Evolutionary conservation across 495 filamentous ascomycete genomes (phyloP).

Genomic region (Jackrogersella minutella): DNA sequence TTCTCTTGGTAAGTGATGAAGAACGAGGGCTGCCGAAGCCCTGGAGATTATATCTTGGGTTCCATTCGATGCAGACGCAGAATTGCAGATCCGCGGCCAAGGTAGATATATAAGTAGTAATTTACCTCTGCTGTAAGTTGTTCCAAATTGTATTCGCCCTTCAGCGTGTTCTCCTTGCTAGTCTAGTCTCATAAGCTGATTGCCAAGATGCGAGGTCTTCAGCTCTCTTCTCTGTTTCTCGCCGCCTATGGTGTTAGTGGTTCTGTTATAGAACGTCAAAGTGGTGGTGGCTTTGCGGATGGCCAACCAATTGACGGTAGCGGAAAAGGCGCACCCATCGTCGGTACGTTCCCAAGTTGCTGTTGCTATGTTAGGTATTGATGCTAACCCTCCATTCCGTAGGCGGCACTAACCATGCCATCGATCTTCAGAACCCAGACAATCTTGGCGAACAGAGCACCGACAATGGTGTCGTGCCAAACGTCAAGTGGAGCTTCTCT

Average conservation of each 20-base stretch:
- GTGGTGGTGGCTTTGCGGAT: slow-evolving; percentile 49
- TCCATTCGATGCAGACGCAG: slow-evolving; percentile 8
- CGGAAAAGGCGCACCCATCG: slow-evolving; percentile 64
- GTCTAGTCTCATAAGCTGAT: background rate
- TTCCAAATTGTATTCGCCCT: background rate
- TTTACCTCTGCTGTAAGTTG: background rate
- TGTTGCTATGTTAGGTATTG: background rate
- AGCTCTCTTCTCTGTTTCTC: slow-evolving; percentile 31
- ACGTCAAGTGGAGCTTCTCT: slow-evolving; percentile 72
- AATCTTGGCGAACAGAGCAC: slow-evolving; percentile 65
- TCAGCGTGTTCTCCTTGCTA: background rate
- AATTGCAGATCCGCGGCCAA: slow-evolving; percentile 5
- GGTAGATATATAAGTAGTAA: slow-evolving; percentile 8
- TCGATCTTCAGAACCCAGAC: slow-evolving; percentile 67
- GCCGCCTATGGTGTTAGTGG: slow-evolving; percentile 27
- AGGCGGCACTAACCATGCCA: slow-evolving; percentile 60
- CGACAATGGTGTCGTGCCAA: slow-evolving; percentile 65
- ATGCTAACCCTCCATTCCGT: background rate
- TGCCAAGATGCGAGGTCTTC: slow-evolving; percentile 37
- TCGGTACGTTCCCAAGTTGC: slow-evolving; percentile 53
- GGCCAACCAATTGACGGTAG: slow-evolving; percentile 63
- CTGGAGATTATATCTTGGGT: slow-evolving; percentile 9
- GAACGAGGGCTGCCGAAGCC: background rate
- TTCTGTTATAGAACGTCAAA: slow-evolving; percentile 41
- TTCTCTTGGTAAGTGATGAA: slow-evolving; percentile 1